Evolutionary conservation across 2,329 filamentous ascomycete species (phyloP).

Genomic region (Trichophyton simii): DNA sequence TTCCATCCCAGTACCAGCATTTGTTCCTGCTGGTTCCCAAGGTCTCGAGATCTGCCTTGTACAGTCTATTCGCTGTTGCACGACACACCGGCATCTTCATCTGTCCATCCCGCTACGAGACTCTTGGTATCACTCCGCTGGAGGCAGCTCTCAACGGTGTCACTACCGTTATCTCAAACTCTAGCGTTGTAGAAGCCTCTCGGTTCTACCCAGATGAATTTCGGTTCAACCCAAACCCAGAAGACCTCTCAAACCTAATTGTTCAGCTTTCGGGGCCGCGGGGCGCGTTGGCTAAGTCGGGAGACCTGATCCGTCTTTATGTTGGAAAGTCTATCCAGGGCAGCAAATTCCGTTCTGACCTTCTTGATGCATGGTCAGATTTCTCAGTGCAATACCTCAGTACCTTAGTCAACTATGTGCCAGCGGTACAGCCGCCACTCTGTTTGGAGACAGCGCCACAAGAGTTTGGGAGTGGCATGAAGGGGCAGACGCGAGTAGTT

Average conservation of each 20-base stretch:
- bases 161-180: not conserved
- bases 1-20: not conserved
- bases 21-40: not conserved
- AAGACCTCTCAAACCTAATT: not conserved
- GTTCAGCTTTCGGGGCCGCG: not conserved
- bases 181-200: not conserved
- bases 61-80: not conserved
- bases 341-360: not conserved
- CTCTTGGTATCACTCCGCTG: not conserved
- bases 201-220: not conserved
- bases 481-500: not conserved
- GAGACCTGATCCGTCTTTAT: not conserved
- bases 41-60: not conserved
- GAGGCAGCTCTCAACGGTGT: not conserved
- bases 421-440: not conserved
- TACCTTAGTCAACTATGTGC: not conserved
- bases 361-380: not conserved
- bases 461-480: not conserved
- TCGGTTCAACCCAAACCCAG: not conserved
- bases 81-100: not conserved
- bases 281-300: not conserved
- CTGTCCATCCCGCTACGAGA: conserved; percentile 1
- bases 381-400: not conserved
- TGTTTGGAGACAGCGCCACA: not conserved
- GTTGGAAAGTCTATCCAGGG: conserved; percentile 1